These are phyloP conservation scores for Colletotrichum cereale DNA, from an alignment of 2,329 filamentous ascomycete genomes.

Conservation along the genomic window DNA sequence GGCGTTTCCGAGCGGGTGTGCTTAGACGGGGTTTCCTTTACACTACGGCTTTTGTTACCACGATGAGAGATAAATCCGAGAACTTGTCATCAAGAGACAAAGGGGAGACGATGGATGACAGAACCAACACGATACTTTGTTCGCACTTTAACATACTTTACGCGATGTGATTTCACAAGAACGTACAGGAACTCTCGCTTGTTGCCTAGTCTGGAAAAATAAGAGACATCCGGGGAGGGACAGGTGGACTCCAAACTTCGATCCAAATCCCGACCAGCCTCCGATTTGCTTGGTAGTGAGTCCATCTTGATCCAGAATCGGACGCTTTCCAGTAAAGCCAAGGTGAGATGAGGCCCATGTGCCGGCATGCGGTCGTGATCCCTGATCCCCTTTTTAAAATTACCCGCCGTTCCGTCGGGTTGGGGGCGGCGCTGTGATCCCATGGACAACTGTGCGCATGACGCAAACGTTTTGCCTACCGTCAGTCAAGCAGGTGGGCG, in stretches of 20 bases:
- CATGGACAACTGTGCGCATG: neutral
- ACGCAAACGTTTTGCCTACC: neutral
- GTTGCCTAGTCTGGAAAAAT: neutral
- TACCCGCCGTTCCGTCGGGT: neutral
- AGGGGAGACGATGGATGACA: neutral
- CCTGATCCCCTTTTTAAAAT: neutral
- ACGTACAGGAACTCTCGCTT: neutral
- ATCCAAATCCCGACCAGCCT: neutral
- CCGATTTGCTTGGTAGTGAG: neutral
- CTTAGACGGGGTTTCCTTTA: constrained; percentile 15
- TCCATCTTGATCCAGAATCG: neutral
- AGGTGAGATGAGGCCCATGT: neutral
- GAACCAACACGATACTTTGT: neutral
- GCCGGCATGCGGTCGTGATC: neutral
- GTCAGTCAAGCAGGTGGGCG: neutral
- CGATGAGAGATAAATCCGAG: neutral
- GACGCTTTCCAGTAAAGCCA: neutral
- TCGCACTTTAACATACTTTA: constrained; percentile 8
- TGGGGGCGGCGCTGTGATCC: neutral
- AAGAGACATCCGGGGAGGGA: neutral
- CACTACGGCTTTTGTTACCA: neutral
- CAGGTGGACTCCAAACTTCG: neutral
- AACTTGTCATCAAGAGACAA: neutral
- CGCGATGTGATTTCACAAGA: neutral
- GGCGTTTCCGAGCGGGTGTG: constrained; percentile 26